Evolutionary conservation across 768 basidiomycete species (phyloP).

Genomic region (Rubroboletus satanas): DNA sequence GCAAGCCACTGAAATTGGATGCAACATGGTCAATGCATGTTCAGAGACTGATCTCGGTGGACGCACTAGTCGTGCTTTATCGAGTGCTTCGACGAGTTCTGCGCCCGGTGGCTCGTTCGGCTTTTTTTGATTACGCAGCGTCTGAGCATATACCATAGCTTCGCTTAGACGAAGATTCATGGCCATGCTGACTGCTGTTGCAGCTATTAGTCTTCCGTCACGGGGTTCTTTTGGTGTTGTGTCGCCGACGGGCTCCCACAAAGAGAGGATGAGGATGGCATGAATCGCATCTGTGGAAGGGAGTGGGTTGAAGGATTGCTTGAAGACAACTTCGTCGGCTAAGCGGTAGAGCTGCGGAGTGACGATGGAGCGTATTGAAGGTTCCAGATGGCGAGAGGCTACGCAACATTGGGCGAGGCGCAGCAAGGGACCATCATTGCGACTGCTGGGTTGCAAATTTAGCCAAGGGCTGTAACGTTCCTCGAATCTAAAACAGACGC

Average conservation of each 20-base stretch:
- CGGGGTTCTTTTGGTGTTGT: conserved; percentile 28
- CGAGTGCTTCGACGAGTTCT: conserved; percentile 33
- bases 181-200: conserved; percentile 45
- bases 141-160: conserved; percentile 32
- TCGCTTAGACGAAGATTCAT: conserved; percentile 41
- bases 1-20: conserved; percentile 35
- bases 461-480: conserved; percentile 44
- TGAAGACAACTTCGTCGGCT: conserved; percentile 37
- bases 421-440: conserved; percentile 33
- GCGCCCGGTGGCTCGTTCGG: conserved; percentile 22
- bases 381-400: conserved; percentile 42
- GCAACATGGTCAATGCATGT: conserved; percentile 15
- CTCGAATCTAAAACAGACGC: conserved; percentile 34
- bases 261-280: conserved; percentile 39
- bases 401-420: conserved; percentile 45
- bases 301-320: conserved; percentile 40
- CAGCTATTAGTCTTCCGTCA: conserved; percentile 39
- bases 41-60: conserved; percentile 1
- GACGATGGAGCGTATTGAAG: conserved; percentile 32
- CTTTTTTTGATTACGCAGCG: conserved; percentile 30
- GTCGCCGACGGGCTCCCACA: conserved; percentile 43
- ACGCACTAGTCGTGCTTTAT: conserved; percentile 38
- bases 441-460: conserved; percentile 33
- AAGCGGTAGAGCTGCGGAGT: conserved; percentile 40
- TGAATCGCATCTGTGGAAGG: conserved; percentile 41